phyloP scores from a whole-genome alignment of 2,329 filamentous ascomycete species.

The Neofusicoccum sp. region DNA sequence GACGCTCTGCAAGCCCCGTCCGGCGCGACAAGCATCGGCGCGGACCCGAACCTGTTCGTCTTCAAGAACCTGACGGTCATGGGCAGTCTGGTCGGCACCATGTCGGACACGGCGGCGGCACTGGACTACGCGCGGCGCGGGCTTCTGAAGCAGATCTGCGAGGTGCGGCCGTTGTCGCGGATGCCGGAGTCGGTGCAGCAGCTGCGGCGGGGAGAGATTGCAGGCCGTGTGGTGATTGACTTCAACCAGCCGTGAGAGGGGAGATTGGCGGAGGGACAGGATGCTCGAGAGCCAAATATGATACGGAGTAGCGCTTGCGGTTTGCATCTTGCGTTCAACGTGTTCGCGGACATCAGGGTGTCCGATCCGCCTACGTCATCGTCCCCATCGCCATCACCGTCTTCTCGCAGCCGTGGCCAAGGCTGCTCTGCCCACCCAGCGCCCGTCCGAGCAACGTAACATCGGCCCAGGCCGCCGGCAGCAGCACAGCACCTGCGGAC shows the following conservation, averaged over 20 bases:
- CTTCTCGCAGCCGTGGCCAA: too few relatives aligned
- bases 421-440: too few relatives aligned
- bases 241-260: constrained; percentile 44
- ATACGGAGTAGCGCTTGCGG: too few relatives aligned
- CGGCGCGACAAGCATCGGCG: constrained; percentile 27
- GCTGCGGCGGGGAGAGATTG: constrained; percentile 50
- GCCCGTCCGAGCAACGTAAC: too few relatives aligned
- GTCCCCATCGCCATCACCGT: too few relatives aligned
- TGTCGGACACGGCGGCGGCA: constrained; percentile 48
- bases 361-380: too few relatives aligned
- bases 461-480: too few relatives aligned
- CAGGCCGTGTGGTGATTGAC: constrained; percentile 54
- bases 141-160: constrained; percentile 50
- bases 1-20: neutral
- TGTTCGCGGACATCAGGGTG: neutral
- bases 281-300: neutral
- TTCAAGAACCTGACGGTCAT: constrained; percentile 36
- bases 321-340: neutral
- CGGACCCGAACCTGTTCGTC: constrained; percentile 35
- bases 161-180: constrained; percentile 47
- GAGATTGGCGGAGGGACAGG: neutral
- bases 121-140: constrained; percentile 52
- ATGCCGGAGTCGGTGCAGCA: constrained; percentile 53
- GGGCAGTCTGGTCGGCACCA: constrained; percentile 45
- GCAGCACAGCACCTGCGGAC: neutral